Percentiles rank a stretch among this genome's conserved stretches.
These are phyloP conservation scores for Panaeolus cyanescens DNA, from an alignment of 768 basidiomycete genomes.

Conservation along the genomic window DNA sequence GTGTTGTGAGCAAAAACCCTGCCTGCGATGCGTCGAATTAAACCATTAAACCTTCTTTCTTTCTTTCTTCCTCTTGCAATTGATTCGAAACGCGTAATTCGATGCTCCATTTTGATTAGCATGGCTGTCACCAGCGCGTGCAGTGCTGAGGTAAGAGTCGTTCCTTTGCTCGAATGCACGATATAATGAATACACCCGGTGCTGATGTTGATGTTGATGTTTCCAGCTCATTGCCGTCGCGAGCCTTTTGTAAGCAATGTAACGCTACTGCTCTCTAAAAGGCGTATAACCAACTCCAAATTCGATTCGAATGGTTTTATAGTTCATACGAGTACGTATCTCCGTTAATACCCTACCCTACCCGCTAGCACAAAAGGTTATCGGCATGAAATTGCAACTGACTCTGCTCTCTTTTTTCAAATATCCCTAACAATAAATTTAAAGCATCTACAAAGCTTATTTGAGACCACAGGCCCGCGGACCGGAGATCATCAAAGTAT, in stretches of 20 bases:
- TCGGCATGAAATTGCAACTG: background rate
- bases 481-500: conserved; percentile 39
- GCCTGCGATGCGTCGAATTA: background rate
- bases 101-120: conserved; percentile 13
- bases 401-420: background rate
- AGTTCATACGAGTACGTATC: conserved; percentile 49
- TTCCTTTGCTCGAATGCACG: background rate
- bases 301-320: background rate
- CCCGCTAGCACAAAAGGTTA: background rate
- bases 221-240: conserved; percentile 43
- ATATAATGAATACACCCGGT: background rate
- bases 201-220: background rate
- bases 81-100: background rate
- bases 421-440: background rate
- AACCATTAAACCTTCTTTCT: background rate
- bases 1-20: conserved; percentile 31
- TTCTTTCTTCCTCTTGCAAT: conserved; percentile 13
- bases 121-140: conserved; percentile 52
- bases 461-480: conserved; percentile 36
- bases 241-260: conserved; percentile 38
- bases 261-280: conserved; percentile 6
- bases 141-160: conserved; percentile 31
- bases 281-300: background rate
- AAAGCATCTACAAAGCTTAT: conserved; percentile 41
- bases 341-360: background rate